Conservation (phyloP, 768 basidiomycete genomes). For the Mycena albidolilacea region DNA sequence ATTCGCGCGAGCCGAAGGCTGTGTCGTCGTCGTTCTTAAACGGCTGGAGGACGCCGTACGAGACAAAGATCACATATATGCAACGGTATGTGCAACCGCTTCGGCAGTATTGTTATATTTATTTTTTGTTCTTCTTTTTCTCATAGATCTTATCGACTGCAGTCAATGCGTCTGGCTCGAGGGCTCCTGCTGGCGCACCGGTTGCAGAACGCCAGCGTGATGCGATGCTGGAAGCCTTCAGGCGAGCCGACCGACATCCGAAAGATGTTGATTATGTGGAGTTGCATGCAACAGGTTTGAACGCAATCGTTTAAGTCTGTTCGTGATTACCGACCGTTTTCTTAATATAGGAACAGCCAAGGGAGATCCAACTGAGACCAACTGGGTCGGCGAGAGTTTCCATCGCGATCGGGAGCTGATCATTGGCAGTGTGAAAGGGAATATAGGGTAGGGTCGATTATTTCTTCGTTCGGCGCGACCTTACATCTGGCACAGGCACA, state of each 20-base stretch:
- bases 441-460: neutral
- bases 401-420: no score
- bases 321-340: no score
- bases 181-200: neutral
- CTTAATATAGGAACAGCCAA: no score
- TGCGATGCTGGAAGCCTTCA: neutral
- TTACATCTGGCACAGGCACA: no score
- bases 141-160: conserved; percentile 61
- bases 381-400: no score
- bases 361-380: no score
- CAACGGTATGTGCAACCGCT: conserved; percentile 47
- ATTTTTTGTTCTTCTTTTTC: conserved; percentile 6
- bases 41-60: conserved; percentile 53
- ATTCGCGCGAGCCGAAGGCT: conserved; percentile 58
- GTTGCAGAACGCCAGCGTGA: neutral
- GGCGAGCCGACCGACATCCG: neutral
- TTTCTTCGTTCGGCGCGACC: neutral
- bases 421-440: no score
- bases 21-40: conserved; percentile 56
- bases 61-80: conserved; percentile 59
- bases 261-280: neutral
- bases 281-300: conserved; percentile 1
- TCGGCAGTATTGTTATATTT: neutral
- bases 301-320: no score
- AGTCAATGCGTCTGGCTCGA: conserved; percentile 42